Evolutionary conservation across 108 stramenopile species (phyloP).

Genomic region (Fistulifera solaris): DNA sequence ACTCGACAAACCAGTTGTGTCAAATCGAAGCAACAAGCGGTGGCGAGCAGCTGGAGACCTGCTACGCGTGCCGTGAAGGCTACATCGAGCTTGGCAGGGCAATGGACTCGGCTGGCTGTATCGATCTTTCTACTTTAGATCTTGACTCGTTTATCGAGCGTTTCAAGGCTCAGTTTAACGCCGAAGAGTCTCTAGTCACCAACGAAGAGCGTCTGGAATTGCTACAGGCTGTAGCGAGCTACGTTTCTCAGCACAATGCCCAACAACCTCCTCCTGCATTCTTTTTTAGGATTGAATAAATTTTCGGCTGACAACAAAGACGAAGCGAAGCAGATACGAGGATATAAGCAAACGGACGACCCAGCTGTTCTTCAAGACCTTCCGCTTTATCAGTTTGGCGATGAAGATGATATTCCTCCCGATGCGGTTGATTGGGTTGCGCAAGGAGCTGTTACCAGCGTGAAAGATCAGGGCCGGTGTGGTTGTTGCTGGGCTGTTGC

Average conservation of each 20-base stretch:
- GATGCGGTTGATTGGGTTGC: conserved; percentile 64
- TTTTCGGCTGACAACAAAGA: conserved; percentile 14
- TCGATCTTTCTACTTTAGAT: neutral
- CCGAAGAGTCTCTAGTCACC: neutral
- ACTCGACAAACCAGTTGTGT: too few relatives aligned
- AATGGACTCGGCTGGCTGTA: neutral
- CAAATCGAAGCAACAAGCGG: too few relatives aligned
- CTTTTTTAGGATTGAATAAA: conserved; percentile 14
- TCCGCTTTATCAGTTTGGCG: neutral
- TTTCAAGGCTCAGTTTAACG: neutral
- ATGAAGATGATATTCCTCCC: neutral
- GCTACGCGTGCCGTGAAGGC: neutral
- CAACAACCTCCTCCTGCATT: conserved; percentile 5
- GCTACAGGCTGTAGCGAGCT: conserved; percentile 7
- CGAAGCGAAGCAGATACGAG: conserved; percentile 8
- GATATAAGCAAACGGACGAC: neutral
- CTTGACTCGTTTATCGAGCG: neutral
- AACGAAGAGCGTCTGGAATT: conserved; percentile 9
- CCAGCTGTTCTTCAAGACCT: neutral
- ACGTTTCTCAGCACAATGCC: conserved; percentile 14
- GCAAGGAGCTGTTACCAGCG: conserved; percentile 57
- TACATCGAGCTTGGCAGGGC: neutral
- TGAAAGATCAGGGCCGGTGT: conserved; percentile 68
- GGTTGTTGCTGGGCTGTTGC: conserved; percentile 92
- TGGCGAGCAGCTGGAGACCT: neutral